Evolutionary conservation across 331 rosid species (phyloP).

Genomic region (Quercus phellos): DNA sequence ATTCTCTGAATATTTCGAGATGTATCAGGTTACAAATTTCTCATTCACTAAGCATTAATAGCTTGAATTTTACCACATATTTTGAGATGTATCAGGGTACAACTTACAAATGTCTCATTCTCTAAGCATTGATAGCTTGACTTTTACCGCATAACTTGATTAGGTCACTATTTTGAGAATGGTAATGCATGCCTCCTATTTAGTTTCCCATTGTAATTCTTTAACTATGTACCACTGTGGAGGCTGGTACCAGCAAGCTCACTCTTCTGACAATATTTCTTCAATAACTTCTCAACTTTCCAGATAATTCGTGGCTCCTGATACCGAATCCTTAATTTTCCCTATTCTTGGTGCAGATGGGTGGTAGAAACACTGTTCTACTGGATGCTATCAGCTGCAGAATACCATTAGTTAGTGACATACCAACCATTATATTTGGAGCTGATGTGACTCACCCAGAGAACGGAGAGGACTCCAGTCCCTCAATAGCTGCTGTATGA

Average conservation of each 20-base stretch:
- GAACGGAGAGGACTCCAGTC: conserved; percentile 91
- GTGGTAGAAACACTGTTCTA: conserved; percentile 95
- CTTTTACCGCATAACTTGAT: not conserved
- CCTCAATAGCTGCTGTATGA: conserved; percentile 87
- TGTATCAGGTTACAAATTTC: not conserved
- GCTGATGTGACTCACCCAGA: conserved; percentile 99
- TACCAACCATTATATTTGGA: conserved; percentile 91
- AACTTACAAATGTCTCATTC: not conserved
- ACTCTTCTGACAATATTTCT: not conserved
- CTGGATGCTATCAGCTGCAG: conserved; percentile 90
- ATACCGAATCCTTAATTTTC: not conserved
- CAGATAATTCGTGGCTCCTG: not conserved
- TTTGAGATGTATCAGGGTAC: not conserved
- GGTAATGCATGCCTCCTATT: not conserved
- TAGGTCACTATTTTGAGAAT: not conserved
- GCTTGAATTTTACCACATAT: no score
- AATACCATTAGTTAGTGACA: conserved; percentile 88
- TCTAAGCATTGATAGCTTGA: not conserved
- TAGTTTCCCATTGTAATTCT: not conserved
- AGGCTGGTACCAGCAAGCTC: not conserved
- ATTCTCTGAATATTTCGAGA: not conserved
- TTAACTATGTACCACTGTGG: not conserved
- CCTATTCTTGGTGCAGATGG: conserved; percentile 56
- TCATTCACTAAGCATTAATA: not conserved
- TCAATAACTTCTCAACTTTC: not conserved